phyloP scores from a whole-genome alignment of 306 rosid genomes.

The Crataegus laevigata region DNA sequence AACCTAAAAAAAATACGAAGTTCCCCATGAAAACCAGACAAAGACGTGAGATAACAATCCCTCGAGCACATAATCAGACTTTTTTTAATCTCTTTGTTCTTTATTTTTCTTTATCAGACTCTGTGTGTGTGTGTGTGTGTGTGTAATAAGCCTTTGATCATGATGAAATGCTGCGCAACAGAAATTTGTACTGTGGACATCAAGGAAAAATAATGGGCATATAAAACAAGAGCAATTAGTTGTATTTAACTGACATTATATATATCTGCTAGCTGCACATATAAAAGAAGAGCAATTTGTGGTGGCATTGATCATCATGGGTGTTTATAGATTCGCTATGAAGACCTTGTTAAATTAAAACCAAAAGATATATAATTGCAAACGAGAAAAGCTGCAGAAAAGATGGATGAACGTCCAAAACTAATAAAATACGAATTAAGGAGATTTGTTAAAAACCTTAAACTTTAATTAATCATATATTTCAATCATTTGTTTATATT shows the following conservation, averaged over 20 bases:
- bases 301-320: conserved; percentile 2
- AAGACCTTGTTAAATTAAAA: conserved; percentile 17
- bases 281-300: conserved; percentile 14
- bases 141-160: not conserved
- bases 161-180: not conserved
- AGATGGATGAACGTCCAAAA: conserved; percentile 13
- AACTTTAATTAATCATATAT: conserved; percentile 25
- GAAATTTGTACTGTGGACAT: conserved; percentile 31
- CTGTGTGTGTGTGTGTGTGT: not conserved
- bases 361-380: not conserved
- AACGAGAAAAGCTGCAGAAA: conserved; percentile 18
- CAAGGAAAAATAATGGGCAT: conserved; percentile 29
- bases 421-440: conserved; percentile 16
- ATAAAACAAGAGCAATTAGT: conserved; percentile 5
- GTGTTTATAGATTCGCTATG: conserved; percentile 37
- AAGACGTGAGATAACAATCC: conserved; percentile 26
- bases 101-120: not conserved
- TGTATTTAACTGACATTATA: conserved; percentile 1
- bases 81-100: not conserved
- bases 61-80: not conserved
- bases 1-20: not conserved
- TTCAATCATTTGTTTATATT: conserved; percentile 24
- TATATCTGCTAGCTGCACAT: conserved; percentile 16
- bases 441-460: conserved; percentile 30
- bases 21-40: conserved; percentile 35